phyloP scores from a whole-genome alignment of 805 yeast genomes.

The Priceomyces medius region DNA sequence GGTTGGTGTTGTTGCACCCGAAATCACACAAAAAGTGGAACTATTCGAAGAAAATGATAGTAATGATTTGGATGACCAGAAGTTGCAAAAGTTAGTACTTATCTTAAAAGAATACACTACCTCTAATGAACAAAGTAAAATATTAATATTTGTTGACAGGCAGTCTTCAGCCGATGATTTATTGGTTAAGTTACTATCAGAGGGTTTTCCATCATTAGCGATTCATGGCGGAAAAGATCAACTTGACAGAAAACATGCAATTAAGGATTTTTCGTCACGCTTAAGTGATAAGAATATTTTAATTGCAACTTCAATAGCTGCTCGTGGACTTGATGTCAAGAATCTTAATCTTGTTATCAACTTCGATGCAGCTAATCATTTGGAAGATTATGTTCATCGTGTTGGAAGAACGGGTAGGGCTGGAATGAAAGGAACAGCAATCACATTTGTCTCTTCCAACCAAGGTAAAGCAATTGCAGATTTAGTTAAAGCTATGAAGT shows the following conservation, averaged over 20 bases:
- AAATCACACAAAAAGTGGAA: constrained; percentile 70
- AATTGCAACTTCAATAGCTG: constrained; percentile 91
- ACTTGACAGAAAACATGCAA: constrained; percentile 71
- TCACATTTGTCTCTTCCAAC: constrained; percentile 60
- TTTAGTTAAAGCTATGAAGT: constrained; percentile 63
- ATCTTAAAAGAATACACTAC: constrained; percentile 50
- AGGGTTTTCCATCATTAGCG: constrained; percentile 60
- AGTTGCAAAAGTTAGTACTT: constrained; percentile 54
- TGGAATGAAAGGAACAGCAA: constrained; percentile 61
- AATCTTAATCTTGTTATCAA: constrained; percentile 78
- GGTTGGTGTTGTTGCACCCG: constrained; percentile 75
- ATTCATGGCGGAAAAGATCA: constrained; percentile 95
- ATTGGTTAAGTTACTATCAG: constrained; percentile 48
- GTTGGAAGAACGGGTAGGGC: constrained; percentile 97
- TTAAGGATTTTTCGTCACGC: constrained; percentile 59
- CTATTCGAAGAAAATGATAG: constrained; percentile 48
- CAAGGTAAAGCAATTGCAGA: constrained; percentile 69
- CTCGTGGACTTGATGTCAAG: constrained; percentile 93
- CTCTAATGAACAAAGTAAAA: constrained; percentile 41
- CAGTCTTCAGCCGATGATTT: constrained; percentile 84
- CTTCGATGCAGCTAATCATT: constrained; percentile 69
- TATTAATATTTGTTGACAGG: constrained; percentile 81
- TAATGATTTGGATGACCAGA: constrained; percentile 35
- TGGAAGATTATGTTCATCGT: constrained; percentile 95
- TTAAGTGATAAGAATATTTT: constrained; percentile 60